phyloP scores from a whole-genome alignment of 441 rosid genomes.

The Populus hybrid region DNA sequence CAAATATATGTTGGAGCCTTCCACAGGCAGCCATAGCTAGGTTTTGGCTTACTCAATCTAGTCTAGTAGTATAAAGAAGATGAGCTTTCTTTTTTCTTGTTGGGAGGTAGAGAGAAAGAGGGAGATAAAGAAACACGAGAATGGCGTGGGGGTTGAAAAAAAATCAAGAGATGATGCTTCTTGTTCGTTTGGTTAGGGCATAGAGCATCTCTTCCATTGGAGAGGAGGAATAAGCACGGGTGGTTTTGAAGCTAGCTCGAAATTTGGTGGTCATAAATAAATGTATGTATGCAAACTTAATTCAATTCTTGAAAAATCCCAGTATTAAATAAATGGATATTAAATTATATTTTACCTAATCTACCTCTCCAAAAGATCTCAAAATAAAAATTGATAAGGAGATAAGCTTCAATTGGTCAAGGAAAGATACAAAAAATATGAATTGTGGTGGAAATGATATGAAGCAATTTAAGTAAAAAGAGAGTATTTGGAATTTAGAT shows the following conservation, averaged over 20 bases:
- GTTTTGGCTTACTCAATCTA: background rate
- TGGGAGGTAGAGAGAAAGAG: background rate
- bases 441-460: background rate
- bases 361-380: background rate
- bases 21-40: constrained; percentile 70
- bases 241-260: constrained; percentile 28
- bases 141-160: constrained; percentile 16
- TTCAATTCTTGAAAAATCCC: background rate
- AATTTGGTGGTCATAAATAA: constrained; percentile 36
- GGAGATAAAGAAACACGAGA: constrained; percentile 29
- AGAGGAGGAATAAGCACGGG: constrained; percentile 41
- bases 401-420: background rate
- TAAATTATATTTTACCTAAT: no score
- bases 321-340: no score
- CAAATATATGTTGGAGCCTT: constrained; percentile 69
- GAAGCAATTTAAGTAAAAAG: background rate
- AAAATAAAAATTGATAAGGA: background rate
- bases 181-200: constrained; percentile 10
- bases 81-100: background rate
- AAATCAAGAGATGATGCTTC: constrained; percentile 36
- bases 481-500: no score
- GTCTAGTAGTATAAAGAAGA: constrained; percentile 7
- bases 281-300: background rate
- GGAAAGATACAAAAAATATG: background rate
- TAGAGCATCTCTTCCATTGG: constrained; percentile 16